A percentile compares a stretch with the other conserved stretches of the same genome.
These are phyloP conservation scores for sweet orange (Citrus sinensis) DNA, from an alignment of 345 rosid species.

Conservation along the genomic window DNA sequence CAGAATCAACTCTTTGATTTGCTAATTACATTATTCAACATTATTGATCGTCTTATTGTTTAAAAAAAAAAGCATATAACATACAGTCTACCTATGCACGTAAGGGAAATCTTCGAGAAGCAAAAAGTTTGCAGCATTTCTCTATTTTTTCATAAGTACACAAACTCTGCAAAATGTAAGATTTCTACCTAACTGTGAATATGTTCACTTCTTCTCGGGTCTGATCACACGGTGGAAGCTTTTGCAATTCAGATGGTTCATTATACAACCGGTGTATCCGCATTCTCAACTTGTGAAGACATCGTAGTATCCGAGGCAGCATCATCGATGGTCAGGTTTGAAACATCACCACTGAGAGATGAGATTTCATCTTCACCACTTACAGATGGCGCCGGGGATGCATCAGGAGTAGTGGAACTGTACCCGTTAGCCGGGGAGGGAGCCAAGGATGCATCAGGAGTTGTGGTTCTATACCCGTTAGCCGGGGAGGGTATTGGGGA, in stretches of 20 bases:
- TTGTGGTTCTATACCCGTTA: constrained; percentile 30
- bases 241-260: background rate
- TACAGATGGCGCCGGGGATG: constrained; percentile 70
- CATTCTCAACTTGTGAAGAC: constrained; percentile 48
- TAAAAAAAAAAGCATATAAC: background rate
- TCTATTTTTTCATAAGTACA: background rate
- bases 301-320: constrained; percentile 56
- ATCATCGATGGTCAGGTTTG: constrained; percentile 54
- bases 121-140: constrained; percentile 1
- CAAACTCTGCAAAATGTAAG: constrained; percentile 2
- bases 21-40: constrained; percentile 5
- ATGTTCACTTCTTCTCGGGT: background rate
- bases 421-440: constrained; percentile 48
- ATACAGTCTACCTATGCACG: background rate
- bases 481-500: constrained; percentile 46
- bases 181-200: background rate
- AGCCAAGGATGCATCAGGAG: constrained; percentile 42
- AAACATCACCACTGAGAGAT: constrained; percentile 57
- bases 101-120: background rate
- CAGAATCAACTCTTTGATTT: background rate
- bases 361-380: constrained; percentile 69
- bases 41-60: background rate
- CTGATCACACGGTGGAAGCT: background rate
- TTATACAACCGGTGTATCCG: constrained; percentile 30
- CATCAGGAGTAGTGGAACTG: constrained; percentile 42